Evolutionary conservation across 2,329 filamentous ascomycete species (phyloP).

Genomic region (Aspergillus pseudoviridinutans): DNA sequence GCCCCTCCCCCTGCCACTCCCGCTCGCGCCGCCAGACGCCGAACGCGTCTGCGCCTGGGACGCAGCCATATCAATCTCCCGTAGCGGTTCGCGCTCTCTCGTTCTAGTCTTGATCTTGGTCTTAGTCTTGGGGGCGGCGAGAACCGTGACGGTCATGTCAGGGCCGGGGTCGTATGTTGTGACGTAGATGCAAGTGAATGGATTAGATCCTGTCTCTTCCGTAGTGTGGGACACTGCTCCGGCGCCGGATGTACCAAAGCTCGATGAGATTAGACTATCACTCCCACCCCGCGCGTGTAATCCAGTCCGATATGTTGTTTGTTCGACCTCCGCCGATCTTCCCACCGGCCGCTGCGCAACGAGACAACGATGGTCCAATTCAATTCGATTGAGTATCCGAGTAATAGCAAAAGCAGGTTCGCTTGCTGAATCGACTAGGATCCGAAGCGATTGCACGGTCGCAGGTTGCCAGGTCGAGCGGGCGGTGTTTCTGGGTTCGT

Average conservation of each 20-base stretch:
- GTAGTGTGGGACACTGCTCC: background rate
- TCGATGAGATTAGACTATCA: background rate
- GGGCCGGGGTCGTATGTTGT: conserved; percentile 2
- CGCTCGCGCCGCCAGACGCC: conserved; percentile 22
- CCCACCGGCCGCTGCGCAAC: background rate
- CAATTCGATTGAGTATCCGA: background rate
- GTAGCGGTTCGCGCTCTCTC: conserved; percentile 36
- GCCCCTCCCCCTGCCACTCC: conserved; percentile 17
- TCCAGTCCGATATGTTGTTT: background rate
- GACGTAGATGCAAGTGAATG: background rate
- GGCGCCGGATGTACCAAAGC: background rate
- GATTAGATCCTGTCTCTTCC: background rate
- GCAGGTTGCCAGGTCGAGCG: conserved; percentile 1
- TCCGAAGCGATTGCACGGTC: conserved; percentile 3
- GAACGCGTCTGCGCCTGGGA: conserved; percentile 36
- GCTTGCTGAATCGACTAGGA: background rate
- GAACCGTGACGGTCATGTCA: conserved; percentile 39
- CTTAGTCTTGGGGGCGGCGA: conserved; percentile 31
- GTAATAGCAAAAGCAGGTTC: background rate
- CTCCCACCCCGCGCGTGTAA: background rate
- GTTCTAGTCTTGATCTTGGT: conserved; percentile 22
- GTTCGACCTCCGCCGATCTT: background rate
- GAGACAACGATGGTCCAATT: background rate
- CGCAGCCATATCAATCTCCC: conserved; percentile 35
- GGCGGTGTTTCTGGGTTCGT: conserved; percentile 2